phyloP scores from a whole-genome alignment of 345 rosid species.

The Brassica incana region DNA sequence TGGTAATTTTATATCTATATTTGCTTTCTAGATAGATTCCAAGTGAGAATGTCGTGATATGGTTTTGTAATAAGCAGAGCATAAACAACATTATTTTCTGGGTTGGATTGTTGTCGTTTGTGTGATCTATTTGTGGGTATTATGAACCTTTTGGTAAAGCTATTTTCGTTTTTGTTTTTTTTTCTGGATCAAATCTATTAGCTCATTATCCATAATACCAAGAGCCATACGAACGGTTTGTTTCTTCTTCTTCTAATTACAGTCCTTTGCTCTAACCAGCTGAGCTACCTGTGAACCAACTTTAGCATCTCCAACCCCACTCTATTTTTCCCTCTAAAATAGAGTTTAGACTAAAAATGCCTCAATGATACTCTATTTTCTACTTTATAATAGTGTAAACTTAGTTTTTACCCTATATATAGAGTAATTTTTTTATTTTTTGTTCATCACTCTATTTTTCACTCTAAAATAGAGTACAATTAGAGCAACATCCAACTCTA shows the following conservation, averaged over 20 bases:
- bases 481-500: too few relatives aligned
- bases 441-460: too few relatives aligned
- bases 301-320: neutral
- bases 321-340: too few relatives aligned
- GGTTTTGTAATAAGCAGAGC: slow-evolving; percentile 36
- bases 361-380: too few relatives aligned
- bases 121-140: neutral
- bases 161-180: neutral
- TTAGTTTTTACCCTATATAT: too few relatives aligned
- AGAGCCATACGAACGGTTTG: neutral
- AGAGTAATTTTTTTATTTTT: too few relatives aligned
- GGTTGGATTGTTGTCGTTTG: slow-evolving; percentile 23
- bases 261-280: too few relatives aligned
- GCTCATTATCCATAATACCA: neutral
- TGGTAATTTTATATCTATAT: slow-evolving; percentile 20
- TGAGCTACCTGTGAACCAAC: too few relatives aligned
- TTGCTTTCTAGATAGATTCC: slow-evolving; percentile 6
- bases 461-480: too few relatives aligned
- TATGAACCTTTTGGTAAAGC: neutral
- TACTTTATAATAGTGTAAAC: too few relatives aligned
- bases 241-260: neutral
- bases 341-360: too few relatives aligned
- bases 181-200: neutral
- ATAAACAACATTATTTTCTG: slow-evolving; percentile 1
- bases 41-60: slow-evolving; percentile 29